A percentile compares a stretch with the other conserved stretches of the same genome.
phyloP scores from a whole-genome alignment of 2,329 filamentous ascomycete genomes.

The Pseudocercospora vitis region DNA sequence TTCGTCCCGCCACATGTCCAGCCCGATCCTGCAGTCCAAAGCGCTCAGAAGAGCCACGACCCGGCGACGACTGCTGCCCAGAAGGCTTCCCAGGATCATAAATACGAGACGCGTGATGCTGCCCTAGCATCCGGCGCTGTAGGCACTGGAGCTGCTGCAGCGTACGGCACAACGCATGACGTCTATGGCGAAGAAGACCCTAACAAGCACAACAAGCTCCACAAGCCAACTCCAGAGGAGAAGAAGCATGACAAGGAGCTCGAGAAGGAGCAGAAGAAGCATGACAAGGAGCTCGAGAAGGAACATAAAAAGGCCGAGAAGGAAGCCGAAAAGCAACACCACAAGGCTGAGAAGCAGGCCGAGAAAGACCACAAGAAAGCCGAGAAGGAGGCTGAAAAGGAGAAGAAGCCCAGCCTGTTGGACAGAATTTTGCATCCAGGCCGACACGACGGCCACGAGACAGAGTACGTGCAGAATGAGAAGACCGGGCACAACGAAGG shows the following conservation, averaged over 20 bases:
- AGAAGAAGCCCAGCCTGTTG: conserved; percentile 36
- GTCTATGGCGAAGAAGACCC: conserved; percentile 25
- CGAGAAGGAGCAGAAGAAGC: conserved; percentile 23
- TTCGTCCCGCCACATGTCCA: conserved; percentile 31
- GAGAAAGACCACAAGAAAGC: conserved; percentile 31
- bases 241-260: conserved; percentile 28
- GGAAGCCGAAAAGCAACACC: conserved; percentile 33
- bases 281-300: conserved; percentile 17
- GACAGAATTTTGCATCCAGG: conserved; percentile 33
- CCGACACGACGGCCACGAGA: conserved; percentile 26
- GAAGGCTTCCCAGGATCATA: conserved; percentile 17
- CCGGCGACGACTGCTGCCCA: not conserved
- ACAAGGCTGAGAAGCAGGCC: conserved; percentile 31
- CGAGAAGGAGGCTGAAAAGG: conserved; percentile 34
- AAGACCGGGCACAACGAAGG: conserved; percentile 8
- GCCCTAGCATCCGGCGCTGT: conserved; percentile 28
- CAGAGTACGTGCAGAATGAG: not conserved
- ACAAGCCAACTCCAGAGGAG: conserved; percentile 17
- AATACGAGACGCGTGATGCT: conserved; percentile 36
- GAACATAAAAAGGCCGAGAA: conserved; percentile 29
- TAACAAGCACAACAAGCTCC: conserved; percentile 23
- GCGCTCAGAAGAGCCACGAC: not conserved
- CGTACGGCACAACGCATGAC: conserved; percentile 9
- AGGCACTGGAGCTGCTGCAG: conserved; percentile 20
- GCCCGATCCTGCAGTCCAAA: conserved; percentile 29